Base-by-base conservation (phyloP, 202 grass and related monocot genomes). In the Carex arenaria region DNA sequence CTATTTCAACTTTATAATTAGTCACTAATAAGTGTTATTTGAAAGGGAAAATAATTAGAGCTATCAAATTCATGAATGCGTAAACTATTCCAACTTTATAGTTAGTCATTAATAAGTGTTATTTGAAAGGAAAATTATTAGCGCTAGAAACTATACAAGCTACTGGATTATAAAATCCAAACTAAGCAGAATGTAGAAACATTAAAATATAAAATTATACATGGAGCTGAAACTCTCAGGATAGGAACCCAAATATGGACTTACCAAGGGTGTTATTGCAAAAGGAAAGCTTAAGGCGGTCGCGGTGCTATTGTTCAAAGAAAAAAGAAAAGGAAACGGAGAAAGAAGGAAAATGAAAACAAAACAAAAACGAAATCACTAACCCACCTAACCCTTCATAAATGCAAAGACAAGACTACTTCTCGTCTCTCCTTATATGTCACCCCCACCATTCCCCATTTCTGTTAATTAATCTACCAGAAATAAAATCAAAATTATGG, bases 301-400 rank as follows among this genome's bases (percentile, higher is more conserved):
- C n/a, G 36, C 61, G 78, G 79, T 14, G 66, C 14, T 47, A 0
- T 64, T 12, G 45, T 54, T 67, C 20, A 64, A 82, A 32, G 23
- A 52, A 10, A 9, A 9, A 6, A n/a, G 20, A 55, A 55, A 26
- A 30, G 13, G 3, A 73, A 63, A 83, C 14, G 45, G 20, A 59
- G 26, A 72, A 72, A 34, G 51, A 55, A 10, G 53, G 20, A 43
- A 61, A 55, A 34, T 5, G 19, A 42, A 61, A 54, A 34, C 13
- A 83, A 75, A 63, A 30, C 52, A 51, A 81, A 67, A 66, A 64
- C 34, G 28, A 55, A 36, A 84, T 57, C 68, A 75, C 20, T 45
- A 78, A 75, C 83, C 62, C 80, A 82, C 80, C 80, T 68, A 82
- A 68, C 80, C 38, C 80, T 11, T 22, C 62, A 82, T 82, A 82